Percentiles rank a stretch among this genome's conserved stretches.
Evolutionary conservation across 768 basidiomycete species (phyloP).

Genomic region (Rhodotorula taiwanensis): DNA sequence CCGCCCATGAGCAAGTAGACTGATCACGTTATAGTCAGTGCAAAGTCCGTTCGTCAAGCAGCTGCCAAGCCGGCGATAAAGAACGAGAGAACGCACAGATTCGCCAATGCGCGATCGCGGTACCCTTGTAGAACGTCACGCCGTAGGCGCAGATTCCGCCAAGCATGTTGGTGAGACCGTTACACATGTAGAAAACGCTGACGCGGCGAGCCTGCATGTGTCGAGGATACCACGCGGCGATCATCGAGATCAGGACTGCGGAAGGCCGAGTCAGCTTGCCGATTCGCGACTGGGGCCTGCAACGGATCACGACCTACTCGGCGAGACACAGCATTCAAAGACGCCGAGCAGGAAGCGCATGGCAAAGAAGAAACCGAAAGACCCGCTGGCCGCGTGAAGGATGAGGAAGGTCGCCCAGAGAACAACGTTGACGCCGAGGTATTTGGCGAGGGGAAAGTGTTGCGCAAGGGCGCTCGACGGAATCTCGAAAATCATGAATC

Average conservation of each 20-base stretch:
- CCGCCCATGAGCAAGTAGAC: constrained; percentile 46
- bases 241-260: constrained; percentile 53
- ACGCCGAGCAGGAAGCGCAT: constrained; percentile 55
- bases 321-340: constrained; percentile 56
- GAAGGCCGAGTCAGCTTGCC: too few species aligned
- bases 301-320: constrained; percentile 43
- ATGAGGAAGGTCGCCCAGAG: constrained; percentile 54
- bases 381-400: constrained; percentile 55
- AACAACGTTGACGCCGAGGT: constrained; percentile 54
- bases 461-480: constrained; percentile 58
- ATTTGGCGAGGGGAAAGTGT: constrained; percentile 48
- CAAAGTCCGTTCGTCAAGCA: too few species aligned
- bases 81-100: too few species aligned
- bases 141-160: constrained; percentile 60
- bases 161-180: constrained; percentile 48
- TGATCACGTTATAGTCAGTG: neutral
- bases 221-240: constrained; percentile 65
- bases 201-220: constrained; percentile 59
- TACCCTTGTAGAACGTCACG: constrained; percentile 54
- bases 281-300: too few species aligned
- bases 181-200: constrained; percentile 60
- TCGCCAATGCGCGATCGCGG: constrained; percentile 52
- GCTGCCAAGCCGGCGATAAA: too few species aligned
- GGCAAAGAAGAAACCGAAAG: constrained; percentile 60
- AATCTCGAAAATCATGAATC: constrained; percentile 51